Percentiles rank a stretch among this genome's conserved stretches.
phyloP scores from a whole-genome alignment of 495 filamentous ascomycete genomes.

The Daldinia loculata region DNA sequence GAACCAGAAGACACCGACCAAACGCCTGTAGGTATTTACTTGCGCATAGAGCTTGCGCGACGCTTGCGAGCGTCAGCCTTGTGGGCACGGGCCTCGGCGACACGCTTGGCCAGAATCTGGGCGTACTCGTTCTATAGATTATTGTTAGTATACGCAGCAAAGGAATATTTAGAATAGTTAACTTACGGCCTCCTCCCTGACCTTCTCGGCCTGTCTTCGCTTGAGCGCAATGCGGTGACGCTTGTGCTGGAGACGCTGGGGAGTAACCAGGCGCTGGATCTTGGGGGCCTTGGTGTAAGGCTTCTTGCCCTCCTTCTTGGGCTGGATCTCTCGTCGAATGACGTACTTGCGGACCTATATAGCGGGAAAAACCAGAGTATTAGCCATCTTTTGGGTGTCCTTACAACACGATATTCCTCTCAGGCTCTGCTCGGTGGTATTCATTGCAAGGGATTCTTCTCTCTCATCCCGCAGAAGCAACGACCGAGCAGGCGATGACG shows the following conservation, averaged over 20 bases:
- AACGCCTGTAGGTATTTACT: constrained; percentile 67
- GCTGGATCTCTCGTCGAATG: constrained; percentile 95
- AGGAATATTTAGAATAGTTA: constrained; percentile 3
- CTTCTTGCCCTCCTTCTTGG: constrained; percentile 95
- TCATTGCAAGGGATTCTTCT: constrained; percentile 55
- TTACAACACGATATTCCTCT: constrained; percentile 46
- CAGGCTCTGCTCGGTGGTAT: constrained; percentile 62
- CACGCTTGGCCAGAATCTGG: constrained; percentile 91
- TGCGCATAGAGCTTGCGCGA: constrained; percentile 93
- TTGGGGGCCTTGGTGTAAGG: constrained; percentile 99
- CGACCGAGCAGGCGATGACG: constrained; percentile 65
- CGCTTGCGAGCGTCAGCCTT: constrained; percentile 94
- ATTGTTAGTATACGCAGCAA: constrained; percentile 51
- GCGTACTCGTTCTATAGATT: constrained; percentile 83
- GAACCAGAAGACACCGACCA: constrained; percentile 52
- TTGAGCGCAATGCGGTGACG: constrained; percentile 96
- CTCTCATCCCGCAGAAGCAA: constrained; percentile 54
- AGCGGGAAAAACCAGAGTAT: constrained; percentile 44
- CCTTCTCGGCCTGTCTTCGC: constrained; percentile 91
- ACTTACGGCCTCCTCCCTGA: constrained; percentile 98
- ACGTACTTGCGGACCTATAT: constrained; percentile 95
- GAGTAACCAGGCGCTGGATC: constrained; percentile 99
- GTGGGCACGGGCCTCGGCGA: constrained; percentile 90
- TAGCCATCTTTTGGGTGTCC: constrained; percentile 45
- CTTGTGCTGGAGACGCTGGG: constrained; percentile 99